Evolutionary conservation across 2,329 filamentous ascomycete genomes (phyloP), one percentile per base, ranked within the genome.

Genomic region (Sporothrix pallida): DNA sequence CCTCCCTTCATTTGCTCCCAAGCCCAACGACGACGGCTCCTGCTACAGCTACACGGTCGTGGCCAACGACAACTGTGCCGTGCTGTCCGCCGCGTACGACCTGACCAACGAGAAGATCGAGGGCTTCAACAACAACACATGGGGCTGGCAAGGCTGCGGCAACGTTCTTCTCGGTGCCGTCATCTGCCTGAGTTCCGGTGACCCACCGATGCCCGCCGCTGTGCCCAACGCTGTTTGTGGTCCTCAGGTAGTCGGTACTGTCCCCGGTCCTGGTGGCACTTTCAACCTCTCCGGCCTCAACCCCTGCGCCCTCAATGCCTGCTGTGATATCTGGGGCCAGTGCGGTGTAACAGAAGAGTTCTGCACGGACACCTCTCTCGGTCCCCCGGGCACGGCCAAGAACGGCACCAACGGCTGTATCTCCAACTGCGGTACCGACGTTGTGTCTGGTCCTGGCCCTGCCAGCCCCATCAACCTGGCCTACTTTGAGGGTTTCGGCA

Each of bases 281-380:
- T 52, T 73, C 12, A 71, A 73, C 71, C 26, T 80, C 7, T 73
- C 73, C n/a, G 50, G 72, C 7, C 70, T 81, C 3, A 81, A 80
- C 63, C 79, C 78, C 0, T 81, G 80, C 37, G 79, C 77, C 1
- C 74, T 81, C 0, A 79, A 80, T 4, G 77, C 77, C 9, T 80
- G 78, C 74, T 79, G 80, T 74, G 76, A 83, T 73, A 78, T 80
- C 54, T 84, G 83, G 79, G 86, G 85, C 0, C 80, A 84, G 67
- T 87, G 86, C 31, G 85, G 85, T 5, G 80, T 80, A 0, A 84
- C 83, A 0, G 75, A 76, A 0, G 84, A 84, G 15, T 86, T 86
- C 75, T 87, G 85, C 77, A 79, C 76, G 15, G 62, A 71, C 52
- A 71, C 70, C 1, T 62, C 20, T 46, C 37, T 44, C 1, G 74